Evolutionary conservation across 129 eudicot species (phyloP).

Genomic region (Ambrosia trifida): DNA sequence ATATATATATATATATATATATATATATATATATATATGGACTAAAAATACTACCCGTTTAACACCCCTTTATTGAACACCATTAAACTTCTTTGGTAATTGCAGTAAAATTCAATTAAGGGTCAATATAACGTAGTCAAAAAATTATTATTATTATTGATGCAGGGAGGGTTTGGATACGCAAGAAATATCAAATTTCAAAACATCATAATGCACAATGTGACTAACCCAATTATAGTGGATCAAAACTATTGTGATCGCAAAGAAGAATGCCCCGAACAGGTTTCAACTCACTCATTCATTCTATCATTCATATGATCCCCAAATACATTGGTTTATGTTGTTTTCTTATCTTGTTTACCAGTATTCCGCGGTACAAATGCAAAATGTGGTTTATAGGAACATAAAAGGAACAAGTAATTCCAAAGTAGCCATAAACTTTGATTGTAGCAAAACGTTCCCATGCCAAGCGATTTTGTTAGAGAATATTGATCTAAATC

Average conservation of each 20-base stretch:
- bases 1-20: too few relatives aligned
- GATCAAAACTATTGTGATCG: conserved; percentile 82
- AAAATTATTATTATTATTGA: background rate
- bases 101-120: background rate
- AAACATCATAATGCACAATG: conserved; percentile 67
- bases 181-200: conserved; percentile 70
- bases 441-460: conserved; percentile 67
- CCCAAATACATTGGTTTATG: background rate
- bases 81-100: too few relatives aligned
- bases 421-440: conserved; percentile 56
- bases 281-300: conserved; percentile 42
- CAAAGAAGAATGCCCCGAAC: conserved; percentile 45
- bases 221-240: conserved; percentile 73
- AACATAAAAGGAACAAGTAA: conserved; percentile 76
- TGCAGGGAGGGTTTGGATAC: conserved; percentile 81
- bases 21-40: too few relatives aligned
- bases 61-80: too few relatives aligned
- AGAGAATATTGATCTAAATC: conserved; percentile 49
- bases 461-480: conserved; percentile 57
- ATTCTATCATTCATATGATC: background rate
- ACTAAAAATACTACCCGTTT: background rate
- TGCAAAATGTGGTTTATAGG: conserved; percentile 53
- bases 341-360: background rate
- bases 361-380: conserved; percentile 68
- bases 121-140: background rate